Percentiles rank a stretch among this genome's conserved stretches.
Conservation (phyloP, 2,329 filamentous ascomycete genomes). For the Paecilomyces variotii region DNA sequence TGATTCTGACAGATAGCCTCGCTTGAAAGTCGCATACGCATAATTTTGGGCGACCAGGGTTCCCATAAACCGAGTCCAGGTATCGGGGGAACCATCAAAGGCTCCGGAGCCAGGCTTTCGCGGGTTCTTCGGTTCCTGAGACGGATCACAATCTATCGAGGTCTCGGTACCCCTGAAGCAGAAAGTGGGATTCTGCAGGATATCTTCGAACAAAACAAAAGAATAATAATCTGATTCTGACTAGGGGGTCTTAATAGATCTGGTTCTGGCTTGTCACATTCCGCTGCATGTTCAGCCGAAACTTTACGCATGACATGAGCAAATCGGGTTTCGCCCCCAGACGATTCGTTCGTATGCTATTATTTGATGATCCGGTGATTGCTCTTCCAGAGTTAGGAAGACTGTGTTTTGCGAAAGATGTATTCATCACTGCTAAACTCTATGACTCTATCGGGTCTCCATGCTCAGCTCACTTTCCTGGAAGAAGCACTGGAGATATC, state of each 20-base stretch:
- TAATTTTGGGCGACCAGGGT: background rate
- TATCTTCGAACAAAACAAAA: background rate
- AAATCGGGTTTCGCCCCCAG: background rate
- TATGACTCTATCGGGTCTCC: background rate
- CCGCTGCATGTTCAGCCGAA: background rate
- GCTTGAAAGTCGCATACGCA: background rate
- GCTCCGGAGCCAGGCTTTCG: background rate
- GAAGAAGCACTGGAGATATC: background rate
- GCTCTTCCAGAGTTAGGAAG: background rate
- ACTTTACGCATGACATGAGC: background rate
- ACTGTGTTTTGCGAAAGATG: background rate
- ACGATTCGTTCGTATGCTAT: background rate
- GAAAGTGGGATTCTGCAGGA: background rate
- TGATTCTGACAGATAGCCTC: background rate
- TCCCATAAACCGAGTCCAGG: background rate
- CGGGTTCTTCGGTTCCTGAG: background rate
- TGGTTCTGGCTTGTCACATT: background rate
- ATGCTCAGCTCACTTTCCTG: background rate
- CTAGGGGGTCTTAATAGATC: background rate
- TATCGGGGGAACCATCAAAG: background rate
- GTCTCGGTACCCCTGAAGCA: background rate
- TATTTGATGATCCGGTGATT: background rate
- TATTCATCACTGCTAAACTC: background rate
- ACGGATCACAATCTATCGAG: background rate
- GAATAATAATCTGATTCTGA: background rate